Evolutionary conservation across 176 grass and related monocot species (phyloP).

Genomic region (Miscanthus lutarioriparius): DNA sequence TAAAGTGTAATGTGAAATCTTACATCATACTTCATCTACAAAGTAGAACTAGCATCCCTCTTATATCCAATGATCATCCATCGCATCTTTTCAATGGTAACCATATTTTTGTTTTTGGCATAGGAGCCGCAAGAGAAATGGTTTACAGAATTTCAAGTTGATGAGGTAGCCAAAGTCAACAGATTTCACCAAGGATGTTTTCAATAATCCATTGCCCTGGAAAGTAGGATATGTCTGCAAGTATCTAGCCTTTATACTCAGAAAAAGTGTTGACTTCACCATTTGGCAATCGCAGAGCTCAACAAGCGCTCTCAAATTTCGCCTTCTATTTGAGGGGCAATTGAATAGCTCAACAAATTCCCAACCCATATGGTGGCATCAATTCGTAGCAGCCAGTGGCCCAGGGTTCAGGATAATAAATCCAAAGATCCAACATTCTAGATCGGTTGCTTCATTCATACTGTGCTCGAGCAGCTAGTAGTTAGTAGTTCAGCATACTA

Average conservation of each 20-base stretch:
- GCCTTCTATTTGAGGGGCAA: background rate
- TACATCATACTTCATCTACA: background rate
- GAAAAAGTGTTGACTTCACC: background rate
- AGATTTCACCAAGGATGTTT: background rate
- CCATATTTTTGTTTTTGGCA: background rate
- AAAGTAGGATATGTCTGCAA: background rate
- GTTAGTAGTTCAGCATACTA: constrained; percentile 20
- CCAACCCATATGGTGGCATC: background rate
- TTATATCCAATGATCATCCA: background rate
- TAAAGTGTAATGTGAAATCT: background rate
- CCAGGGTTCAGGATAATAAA: background rate
- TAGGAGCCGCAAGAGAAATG: background rate
- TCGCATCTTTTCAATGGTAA: constrained; percentile 7
- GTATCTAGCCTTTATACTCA: background rate
- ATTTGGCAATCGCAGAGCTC: background rate
- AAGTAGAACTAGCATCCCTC: background rate
- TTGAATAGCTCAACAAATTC: background rate
- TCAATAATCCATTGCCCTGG: background rate
- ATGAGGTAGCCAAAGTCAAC: constrained; percentile 5
- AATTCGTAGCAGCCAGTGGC: background rate
- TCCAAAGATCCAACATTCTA: background rate
- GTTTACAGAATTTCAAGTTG: background rate
- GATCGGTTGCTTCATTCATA: background rate
- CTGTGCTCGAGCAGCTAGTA: background rate
- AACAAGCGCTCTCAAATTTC: too few relatives aligned